Evolutionary conservation across 1,139 yeast species (phyloP).

Genomic region (Diutina ranongensis): DNA sequence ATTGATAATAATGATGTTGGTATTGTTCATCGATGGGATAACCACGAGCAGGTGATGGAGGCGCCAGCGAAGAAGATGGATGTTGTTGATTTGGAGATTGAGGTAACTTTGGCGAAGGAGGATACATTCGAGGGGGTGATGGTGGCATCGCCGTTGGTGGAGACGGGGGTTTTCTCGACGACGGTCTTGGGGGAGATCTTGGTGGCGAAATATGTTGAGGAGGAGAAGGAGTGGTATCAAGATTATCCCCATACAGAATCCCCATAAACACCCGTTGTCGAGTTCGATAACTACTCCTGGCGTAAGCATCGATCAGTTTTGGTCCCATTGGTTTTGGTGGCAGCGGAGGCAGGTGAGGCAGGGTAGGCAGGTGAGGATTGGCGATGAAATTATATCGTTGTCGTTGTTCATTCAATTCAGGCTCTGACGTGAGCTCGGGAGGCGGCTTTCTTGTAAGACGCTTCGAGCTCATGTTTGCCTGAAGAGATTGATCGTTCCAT

Average conservation of each 20-base stretch:
- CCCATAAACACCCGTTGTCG: slow-evolving; percentile 2
- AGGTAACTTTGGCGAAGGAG: not conserved
- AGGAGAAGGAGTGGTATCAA: no score
- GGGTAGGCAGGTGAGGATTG: not conserved
- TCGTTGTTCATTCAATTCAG: not conserved
- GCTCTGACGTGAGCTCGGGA: not conserved
- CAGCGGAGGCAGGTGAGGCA: not conserved
- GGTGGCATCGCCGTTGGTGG: not conserved
- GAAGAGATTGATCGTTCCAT: not conserved
- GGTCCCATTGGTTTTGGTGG: slow-evolving; percentile 5
- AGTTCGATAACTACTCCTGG: not conserved
- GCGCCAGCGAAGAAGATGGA: not conserved
- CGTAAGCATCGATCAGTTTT: not conserved
- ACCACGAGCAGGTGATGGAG: not conserved
- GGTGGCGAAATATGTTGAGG: not conserved
- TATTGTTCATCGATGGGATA: not conserved
- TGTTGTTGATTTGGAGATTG: not conserved
- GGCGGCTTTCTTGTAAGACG: slow-evolving; percentile 4
- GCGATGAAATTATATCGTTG: not conserved
- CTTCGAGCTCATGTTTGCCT: slow-evolving; percentile 1
- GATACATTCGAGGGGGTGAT: not conserved
- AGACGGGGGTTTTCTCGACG: not conserved
- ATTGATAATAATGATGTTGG: not conserved
- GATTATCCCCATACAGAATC: not conserved
- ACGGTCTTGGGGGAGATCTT: not conserved